phyloP scores from a whole-genome alignment of 2,329 filamentous ascomycete genomes.

The Westerdykella sp. region DNA sequence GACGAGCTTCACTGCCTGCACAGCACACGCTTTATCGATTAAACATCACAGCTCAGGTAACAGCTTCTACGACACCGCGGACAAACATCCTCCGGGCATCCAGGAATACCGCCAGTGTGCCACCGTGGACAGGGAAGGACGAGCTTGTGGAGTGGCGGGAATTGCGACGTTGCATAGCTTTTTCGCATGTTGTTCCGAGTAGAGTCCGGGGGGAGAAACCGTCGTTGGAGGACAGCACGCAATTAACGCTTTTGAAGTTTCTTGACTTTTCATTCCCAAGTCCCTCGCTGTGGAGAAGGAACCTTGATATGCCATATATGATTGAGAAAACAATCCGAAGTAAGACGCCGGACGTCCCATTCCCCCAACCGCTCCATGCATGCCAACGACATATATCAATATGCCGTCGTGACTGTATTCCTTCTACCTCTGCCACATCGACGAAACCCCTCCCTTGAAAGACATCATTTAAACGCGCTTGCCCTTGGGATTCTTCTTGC shows the following conservation, averaged over 20 bases:
- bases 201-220: no score
- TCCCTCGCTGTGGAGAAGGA: conserved; percentile 15
- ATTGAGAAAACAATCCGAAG: conserved; percentile 6
- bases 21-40: no score
- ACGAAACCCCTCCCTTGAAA: neutral
- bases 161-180: no score
- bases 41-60: no score
- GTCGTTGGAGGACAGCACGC: no score
- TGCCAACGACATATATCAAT: neutral
- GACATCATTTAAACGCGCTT: conserved; percentile 37
- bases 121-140: no score
- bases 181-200: no score
- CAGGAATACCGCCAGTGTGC: no score
- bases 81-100: no score
- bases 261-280: conserved; percentile 19
- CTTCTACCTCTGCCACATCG: neutral
- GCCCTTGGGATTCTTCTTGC: conserved; percentile 58
- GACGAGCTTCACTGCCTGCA: no score
- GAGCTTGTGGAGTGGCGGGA: no score
- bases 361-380: neutral
- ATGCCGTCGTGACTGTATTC: neutral
- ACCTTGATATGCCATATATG: conserved; percentile 29
- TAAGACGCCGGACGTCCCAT: conserved; percentile 13
- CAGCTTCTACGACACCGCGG: no score
- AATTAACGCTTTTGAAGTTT: conserved; percentile 8